Evolutionary conservation across 1,139 yeast species (phyloP).

Genomic region (Torulaspora globosa): DNA sequence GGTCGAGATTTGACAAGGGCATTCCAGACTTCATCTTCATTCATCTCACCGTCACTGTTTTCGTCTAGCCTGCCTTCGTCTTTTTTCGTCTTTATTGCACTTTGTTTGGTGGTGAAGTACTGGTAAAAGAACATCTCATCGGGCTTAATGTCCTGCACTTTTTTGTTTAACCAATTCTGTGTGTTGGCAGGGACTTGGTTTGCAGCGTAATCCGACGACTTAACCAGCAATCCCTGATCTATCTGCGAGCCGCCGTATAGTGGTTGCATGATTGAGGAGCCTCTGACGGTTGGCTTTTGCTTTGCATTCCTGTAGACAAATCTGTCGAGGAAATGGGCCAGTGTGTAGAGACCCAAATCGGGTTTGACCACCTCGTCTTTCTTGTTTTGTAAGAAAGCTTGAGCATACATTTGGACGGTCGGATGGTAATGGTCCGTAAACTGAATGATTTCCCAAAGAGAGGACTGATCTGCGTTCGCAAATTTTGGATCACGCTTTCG

Average conservation of each 20-base stretch:
- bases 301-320: constrained; percentile 93
- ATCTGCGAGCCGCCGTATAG: constrained; percentile 72
- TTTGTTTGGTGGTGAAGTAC: constrained; percentile 66
- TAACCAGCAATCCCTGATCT: constrained; percentile 71
- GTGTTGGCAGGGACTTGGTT: constrained; percentile 68
- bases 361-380: constrained; percentile 56
- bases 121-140: constrained; percentile 89
- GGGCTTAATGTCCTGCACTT: constrained; percentile 65
- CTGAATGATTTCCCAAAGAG: constrained; percentile 80
- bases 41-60: constrained; percentile 48
- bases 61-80: constrained; percentile 37
- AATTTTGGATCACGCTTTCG: constrained; percentile 86
- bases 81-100: constrained; percentile 36
- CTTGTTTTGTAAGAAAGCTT: constrained; percentile 52
- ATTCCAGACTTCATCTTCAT: constrained; percentile 83
- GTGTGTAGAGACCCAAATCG: constrained; percentile 81
- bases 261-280: constrained; percentile 96
- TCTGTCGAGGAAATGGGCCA: constrained; percentile 88
- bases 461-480: constrained; percentile 75
- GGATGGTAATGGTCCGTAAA: constrained; percentile 87
- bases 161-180: constrained; percentile 73
- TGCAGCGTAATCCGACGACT: constrained; percentile 50
- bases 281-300: constrained; percentile 65
- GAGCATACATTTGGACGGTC: constrained; percentile 78
- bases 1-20: constrained; percentile 84